Base-by-base conservation (phyloP, 108 stramenopile species). In the Cylindrotheca fusiformis region DNA sequence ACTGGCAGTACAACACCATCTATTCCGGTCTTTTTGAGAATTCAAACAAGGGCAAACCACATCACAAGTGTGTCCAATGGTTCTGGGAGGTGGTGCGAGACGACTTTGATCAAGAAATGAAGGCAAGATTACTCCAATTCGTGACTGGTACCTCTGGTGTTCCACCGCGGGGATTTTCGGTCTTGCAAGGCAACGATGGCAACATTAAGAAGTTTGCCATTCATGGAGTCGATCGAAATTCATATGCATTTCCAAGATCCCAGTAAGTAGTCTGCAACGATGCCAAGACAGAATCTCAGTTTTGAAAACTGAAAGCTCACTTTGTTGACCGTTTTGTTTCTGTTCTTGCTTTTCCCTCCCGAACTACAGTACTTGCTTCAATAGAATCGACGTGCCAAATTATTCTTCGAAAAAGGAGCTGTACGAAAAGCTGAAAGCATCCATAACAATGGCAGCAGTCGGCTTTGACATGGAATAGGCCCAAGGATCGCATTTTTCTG, bases 141-240 rank as follows among this genome's bases (percentile, higher is more conserved):
- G 96, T 96, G 5, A 99, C 98, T 1, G 95, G 95, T 41, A 96
- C 95, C 1, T 79, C 78, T 4, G 92, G 95, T 48, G 97, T 99
- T 5, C 99, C 99, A 3, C 69, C 97, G 18, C 81, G 94, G 57
- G 99, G 99, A 19, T 99, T 99, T 69, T 58, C 84, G 2, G 82
- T 90, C 1, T 67, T 99, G 21, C 99, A 98, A 74, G 93, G 94
- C 19, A 96, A 92, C 67, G 94, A 96, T 59, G 97, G 96, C 25
- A 84, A 82, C 56, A 95, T 95, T 57, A 90, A 95, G 51, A 83
- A 88, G 58, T 99, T 99, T 86, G 84, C 87, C 60, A 92, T 99
- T 57, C 90, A 98, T 69, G 88, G 89, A 2, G 81, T 95, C 19
- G 74, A 80, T 18, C 74, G 75, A 52, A 61, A 68, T 19, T 28